Evolutionary conservation across 805 yeast genomes (phyloP), one percentile per base, ranked within the genome.

Genomic region (Nakazawaea sp.): DNA sequence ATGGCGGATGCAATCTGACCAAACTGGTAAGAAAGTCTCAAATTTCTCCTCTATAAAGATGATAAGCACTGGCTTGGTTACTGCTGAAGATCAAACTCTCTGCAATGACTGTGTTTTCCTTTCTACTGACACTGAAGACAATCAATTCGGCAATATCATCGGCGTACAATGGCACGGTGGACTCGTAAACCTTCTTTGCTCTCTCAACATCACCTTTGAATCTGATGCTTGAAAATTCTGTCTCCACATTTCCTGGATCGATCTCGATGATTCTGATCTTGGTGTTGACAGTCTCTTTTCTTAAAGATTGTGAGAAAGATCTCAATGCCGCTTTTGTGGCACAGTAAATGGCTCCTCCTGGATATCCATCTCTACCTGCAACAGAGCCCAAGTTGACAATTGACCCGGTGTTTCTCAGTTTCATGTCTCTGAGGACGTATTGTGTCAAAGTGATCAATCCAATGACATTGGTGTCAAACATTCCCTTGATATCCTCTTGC

Each of bases 241-340:
- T 78, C 51, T 78, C 80, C 19, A 79, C 85, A 27, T 74, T 70
- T 48, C 85, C 85, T 19, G 87, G 87, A 36, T 78, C 81, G 29
- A 78, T 64, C 53, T 76, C 80, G 44, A 79, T 67, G 33, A 78
- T 80, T 53, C 87, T 66, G 43, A 79, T 74, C 37, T 72, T 72
- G 16, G 94, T 82, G 58, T 69, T 66, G 47, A 83, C 73, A 52
- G 78, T 64, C 56, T 86, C 95, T 56, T 81, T 82, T 57, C 95
- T 73, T 51, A 78, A 62, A 1, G 75, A 62, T 33, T 70, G 68
- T 16, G 81, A 63, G 55, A 80, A 79, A 3, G 78, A 62, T 52
- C 53, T 72, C 42, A 79, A 66, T 13, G 80, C 77, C 11, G 82
- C 78, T 56, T 79, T 79, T 38, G 83, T 72, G 15, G 85, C 71